These are phyloP conservation scores for Xylaria sp. DNA, from an alignment of 2,329 filamentous ascomycete genomes.

Conservation along the genomic window DNA sequence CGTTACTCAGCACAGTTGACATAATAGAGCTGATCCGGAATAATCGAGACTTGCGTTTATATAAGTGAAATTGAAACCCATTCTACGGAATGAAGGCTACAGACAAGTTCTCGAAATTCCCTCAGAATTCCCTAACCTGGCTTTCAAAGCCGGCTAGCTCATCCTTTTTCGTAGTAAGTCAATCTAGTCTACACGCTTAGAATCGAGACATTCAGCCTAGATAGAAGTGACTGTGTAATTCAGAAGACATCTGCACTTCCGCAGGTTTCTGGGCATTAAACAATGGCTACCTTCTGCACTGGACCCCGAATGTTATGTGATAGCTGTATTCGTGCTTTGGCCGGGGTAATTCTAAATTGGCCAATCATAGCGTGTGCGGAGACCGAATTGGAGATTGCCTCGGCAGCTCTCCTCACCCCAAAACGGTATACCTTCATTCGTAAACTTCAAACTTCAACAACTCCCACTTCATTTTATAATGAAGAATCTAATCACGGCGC, in stretches of 20 bases:
- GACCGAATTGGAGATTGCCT: slow-evolving; percentile 16
- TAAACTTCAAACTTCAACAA: background rate
- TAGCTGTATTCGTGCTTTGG: background rate
- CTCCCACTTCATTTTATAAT: background rate
- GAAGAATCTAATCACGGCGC: background rate
- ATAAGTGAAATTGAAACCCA: too few relatives aligned
- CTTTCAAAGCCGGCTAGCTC: background rate
- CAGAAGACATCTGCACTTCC: background rate
- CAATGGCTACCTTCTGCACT: background rate
- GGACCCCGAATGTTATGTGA: background rate
- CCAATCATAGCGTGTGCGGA: slow-evolving; percentile 4
- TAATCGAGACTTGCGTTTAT: too few relatives aligned
- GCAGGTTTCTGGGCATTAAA: background rate
- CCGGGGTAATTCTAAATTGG: background rate
- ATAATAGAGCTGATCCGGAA: too few relatives aligned
- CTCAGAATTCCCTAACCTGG: background rate
- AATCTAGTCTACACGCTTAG: background rate
- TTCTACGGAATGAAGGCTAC: too few relatives aligned
- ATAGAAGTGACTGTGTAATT: background rate
- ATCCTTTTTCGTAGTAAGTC: background rate
- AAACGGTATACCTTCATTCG: background rate
- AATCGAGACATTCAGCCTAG: background rate
- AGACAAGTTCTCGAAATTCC: background rate
- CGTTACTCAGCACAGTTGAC: too few relatives aligned
- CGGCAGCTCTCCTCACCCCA: background rate